Evolutionary conservation across 2,329 filamentous ascomycete species (phyloP).

Genomic region (Leptographium radiaticola): DNA sequence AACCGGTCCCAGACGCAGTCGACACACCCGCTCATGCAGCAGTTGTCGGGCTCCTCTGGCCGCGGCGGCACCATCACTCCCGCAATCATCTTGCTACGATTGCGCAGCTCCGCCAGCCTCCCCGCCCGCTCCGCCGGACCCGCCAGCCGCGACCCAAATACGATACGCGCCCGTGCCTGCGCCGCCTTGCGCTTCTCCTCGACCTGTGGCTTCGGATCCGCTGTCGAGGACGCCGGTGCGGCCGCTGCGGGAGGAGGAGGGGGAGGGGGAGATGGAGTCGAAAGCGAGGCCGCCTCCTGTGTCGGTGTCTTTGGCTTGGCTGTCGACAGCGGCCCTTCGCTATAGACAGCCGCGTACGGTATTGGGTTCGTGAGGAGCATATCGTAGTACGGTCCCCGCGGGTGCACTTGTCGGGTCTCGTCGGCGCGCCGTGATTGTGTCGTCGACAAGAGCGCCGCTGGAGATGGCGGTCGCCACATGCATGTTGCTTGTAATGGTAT

Average conservation of each 20-base stretch:
- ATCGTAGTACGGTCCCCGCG: slow-evolving; percentile 47
- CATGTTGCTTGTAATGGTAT: not conserved
- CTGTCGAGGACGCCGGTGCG: not conserved
- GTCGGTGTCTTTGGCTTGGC: not conserved
- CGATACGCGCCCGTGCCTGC: slow-evolving; percentile 45
- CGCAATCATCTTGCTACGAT: slow-evolving; percentile 52
- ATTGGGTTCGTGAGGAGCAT: slow-evolving; percentile 35
- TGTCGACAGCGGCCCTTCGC: slow-evolving; percentile 29
- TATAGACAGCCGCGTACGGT: slow-evolving; percentile 27
- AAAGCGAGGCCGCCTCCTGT: not conserved
- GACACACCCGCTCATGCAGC: slow-evolving; percentile 97
- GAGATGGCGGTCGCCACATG: not conserved
- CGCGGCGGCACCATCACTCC: slow-evolving; percentile 73
- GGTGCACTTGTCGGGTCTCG: slow-evolving; percentile 25
- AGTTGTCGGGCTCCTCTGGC: slow-evolving; percentile 88
- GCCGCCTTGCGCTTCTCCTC: slow-evolving; percentile 16
- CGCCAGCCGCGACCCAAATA: slow-evolving; percentile 71
- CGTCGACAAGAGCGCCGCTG: not conserved
- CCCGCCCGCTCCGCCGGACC: slow-evolving; percentile 58
- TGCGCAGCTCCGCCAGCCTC: slow-evolving; percentile 42
- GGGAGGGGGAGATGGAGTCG: slow-evolving; percentile 5
- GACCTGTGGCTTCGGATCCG: not conserved
- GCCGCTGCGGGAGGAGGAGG: slow-evolving; percentile 4
- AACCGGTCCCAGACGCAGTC: slow-evolving; percentile 94
- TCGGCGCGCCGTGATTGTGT: not conserved